phyloP scores from a whole-genome alignment of 805 yeast species.

The Tetrapisispora taiwanensis region DNA sequence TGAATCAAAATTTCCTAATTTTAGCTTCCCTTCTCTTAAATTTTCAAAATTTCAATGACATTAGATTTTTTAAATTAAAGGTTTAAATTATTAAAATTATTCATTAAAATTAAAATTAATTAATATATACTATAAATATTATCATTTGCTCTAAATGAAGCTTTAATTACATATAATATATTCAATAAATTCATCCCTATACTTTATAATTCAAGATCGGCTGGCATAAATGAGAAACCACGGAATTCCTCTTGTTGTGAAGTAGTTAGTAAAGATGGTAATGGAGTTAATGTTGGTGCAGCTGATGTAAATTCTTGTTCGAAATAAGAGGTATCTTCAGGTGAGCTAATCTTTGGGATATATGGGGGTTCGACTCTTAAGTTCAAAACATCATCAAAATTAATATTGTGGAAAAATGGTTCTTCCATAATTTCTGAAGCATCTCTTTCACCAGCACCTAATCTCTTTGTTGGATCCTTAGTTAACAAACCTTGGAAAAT shows the following conservation, averaged over 20 bases:
- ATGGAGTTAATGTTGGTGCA: slow-evolving; percentile 90
- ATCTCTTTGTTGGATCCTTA: slow-evolving; percentile 73
- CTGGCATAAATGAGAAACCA: slow-evolving; percentile 85
- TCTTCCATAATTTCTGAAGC: slow-evolving; percentile 93
- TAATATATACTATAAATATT: too few species aligned
- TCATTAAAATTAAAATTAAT: background rate
- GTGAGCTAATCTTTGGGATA: slow-evolving; percentile 75
- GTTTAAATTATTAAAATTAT: too few species aligned
- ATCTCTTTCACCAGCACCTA: slow-evolving; percentile 82
- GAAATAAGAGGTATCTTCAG: slow-evolving; percentile 85
- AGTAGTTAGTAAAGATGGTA: slow-evolving; percentile 75
- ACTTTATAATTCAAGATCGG: slow-evolving; percentile 35
- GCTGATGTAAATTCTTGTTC: slow-evolving; percentile 93
- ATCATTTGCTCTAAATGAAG: background rate
- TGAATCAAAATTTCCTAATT: too few species aligned
- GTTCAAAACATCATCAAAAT: slow-evolving; percentile 75
- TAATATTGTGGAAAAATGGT: slow-evolving; percentile 81
- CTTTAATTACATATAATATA: background rate
- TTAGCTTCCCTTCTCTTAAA: too few species aligned
- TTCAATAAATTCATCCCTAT: background rate
- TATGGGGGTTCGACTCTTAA: slow-evolving; percentile 78
- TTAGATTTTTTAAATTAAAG: too few species aligned
- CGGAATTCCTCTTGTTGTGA: slow-evolving; percentile 93
- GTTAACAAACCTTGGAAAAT: slow-evolving; percentile 84
- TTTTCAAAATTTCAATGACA: background rate